A percentile compares a stretch with the other conserved stretches of the same genome.
Evolutionary conservation across 2,329 filamentous ascomycete species (phyloP).

Genomic region (Lasiodiplodia citricola): DNA sequence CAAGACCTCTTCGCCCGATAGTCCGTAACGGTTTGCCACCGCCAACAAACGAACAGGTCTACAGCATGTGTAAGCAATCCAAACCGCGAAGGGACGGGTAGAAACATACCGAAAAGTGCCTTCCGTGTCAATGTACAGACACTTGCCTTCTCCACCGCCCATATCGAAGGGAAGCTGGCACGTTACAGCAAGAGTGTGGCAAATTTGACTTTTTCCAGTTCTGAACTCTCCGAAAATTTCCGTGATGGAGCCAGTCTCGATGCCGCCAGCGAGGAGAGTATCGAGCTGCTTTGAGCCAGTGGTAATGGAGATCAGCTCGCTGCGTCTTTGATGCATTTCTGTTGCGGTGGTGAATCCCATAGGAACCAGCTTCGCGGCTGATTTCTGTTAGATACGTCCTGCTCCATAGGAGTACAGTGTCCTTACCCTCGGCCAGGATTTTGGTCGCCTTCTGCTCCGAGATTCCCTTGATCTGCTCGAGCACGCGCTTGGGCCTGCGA

Average conservation of each 20-base stretch:
- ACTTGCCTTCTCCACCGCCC: conserved; percentile 98
- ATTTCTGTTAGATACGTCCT: conserved; percentile 26
- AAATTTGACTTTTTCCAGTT: conserved; percentile 98
- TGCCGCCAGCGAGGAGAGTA: conserved; percentile 88
- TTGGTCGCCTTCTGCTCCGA: conserved; percentile 96
- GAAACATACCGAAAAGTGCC: conserved; percentile 75
- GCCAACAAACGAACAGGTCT: conserved; percentile 86
- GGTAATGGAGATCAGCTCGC: conserved; percentile 96
- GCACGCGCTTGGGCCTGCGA: conserved; percentile 67
- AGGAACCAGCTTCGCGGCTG: conserved; percentile 92
- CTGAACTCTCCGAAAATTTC: conserved; percentile 98
- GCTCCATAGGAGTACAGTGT: not conserved
- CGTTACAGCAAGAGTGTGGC: conserved; percentile 96
- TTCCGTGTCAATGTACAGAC: conserved; percentile 97
- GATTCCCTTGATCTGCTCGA: conserved; percentile 97
- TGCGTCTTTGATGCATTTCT: conserved; percentile 97
- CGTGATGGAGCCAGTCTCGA: conserved; percentile 97
- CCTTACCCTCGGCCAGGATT: conserved; percentile 81
- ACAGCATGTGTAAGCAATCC: conserved; percentile 4
- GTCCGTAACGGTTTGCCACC: conserved; percentile 90
- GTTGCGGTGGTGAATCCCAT: conserved; percentile 99
- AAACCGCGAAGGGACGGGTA: not conserved
- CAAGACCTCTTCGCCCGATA: conserved; percentile 95
- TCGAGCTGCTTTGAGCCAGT: conserved; percentile 98
- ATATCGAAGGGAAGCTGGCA: conserved; percentile 98